phyloP scores from a whole-genome alignment of 2,329 filamentous ascomycete species.

The Aspergillus melleus region DNA sequence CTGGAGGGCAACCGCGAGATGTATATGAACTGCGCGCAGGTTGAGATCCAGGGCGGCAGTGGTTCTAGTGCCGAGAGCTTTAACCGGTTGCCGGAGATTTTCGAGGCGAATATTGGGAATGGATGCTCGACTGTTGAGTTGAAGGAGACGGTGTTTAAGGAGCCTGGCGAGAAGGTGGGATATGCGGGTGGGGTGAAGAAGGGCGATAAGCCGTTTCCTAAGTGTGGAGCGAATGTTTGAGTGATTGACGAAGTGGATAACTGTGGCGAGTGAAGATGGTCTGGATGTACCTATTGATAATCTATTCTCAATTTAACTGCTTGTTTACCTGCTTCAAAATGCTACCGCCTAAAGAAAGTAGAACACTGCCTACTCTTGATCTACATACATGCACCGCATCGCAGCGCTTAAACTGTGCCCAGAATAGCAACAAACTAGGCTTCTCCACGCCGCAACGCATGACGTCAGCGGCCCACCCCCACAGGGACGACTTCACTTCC shows the following conservation, averaged over 20 bases:
- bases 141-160: neutral
- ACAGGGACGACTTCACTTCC: neutral
- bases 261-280: no score
- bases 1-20: slow-evolving; percentile 73
- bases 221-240: slow-evolving; percentile 1
- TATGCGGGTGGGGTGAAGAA: neutral
- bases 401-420: no score
- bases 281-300: no score
- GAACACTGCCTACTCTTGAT: no score
- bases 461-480: neutral
- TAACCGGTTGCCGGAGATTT: neutral
- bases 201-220: neutral
- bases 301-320: neutral
- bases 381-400: no score
- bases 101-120: slow-evolving; percentile 1
- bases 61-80: neutral
- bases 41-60: slow-evolving; percentile 53
- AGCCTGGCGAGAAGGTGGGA: neutral
- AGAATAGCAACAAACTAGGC: neutral
- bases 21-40: slow-evolving; percentile 77
- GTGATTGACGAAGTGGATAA: neutral
- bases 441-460: neutral
- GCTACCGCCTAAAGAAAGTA: no score
- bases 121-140: neutral
- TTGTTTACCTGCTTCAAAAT: neutral